Base-by-base conservation (phyloP, 2,329 filamentous ascomycete genomes). In the Juglanconis oblonga region DNA sequence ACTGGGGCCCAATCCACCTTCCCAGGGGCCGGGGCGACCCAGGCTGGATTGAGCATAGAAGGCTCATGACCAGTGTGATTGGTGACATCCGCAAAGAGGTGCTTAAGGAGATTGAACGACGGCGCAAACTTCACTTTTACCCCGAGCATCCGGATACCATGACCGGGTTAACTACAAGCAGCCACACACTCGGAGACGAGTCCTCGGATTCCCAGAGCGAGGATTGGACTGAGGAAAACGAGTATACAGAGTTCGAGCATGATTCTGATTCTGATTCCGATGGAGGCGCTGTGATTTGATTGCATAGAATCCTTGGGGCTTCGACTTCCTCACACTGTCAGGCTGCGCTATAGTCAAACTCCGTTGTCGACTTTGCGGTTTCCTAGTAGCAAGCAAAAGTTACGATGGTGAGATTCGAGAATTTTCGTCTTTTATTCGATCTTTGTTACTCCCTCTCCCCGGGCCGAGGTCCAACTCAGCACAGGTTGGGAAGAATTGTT, bases 1-100 rank as follows among this genome's bases (percentile, higher is more conserved):
- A 74, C 47, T 81, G 79, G 79, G 73, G 75, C 7, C 67, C 71
- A 1, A 10, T 49, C 11, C 31, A 38, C 5, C 52, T 51, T 5
- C 29, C 35, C 6, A 31, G 14, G 9, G 24, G 52, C 11, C 7
- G 5, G 6, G 29, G 4, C 1, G 52, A 44, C 2, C 35, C 31
- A 29, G 10, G 36, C 9, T 59, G 52, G 51, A 5, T 35, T 5
- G 29, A 49, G 4, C 57, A 56, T 4, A 14, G 57, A 11, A 42
- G 40, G 5, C 8, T 56, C n/a, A 32, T 59, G 24, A 59, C 5
- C 32, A 59, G 17, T 5, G 44, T 56, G 5, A 17, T 29, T 33
- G 29, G 13, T 10, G 52, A 50, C 14, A 44, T 56, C 4, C 35
- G 45, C 3, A 44, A 24, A 24, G 57, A 59, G 24, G 57, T 54